Evolutionary conservation across 2,329 filamentous ascomycete species (phyloP).

Genomic region (Neonectria ditissima): DNA sequence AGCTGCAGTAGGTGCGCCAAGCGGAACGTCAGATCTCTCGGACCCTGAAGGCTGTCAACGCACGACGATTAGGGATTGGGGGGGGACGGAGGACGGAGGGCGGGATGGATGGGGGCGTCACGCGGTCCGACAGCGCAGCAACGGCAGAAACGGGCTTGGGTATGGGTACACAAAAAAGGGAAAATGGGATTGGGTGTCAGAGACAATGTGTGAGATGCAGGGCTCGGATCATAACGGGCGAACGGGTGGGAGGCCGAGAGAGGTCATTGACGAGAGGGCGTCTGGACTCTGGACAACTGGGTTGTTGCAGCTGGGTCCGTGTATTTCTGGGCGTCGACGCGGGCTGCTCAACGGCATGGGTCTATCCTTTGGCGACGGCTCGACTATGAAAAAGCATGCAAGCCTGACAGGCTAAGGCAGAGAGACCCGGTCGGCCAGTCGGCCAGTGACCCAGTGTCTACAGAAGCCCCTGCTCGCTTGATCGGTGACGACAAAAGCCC

Average conservation of each 20-base stretch:
- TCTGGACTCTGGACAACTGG: conserved; percentile 15
- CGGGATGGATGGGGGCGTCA: conserved; percentile 39
- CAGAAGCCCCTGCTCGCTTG: conserved; percentile 42
- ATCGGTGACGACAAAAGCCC: conserved; percentile 34
- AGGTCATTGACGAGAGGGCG: conserved; percentile 45
- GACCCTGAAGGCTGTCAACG: conserved; percentile 36
- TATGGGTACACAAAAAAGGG: conserved; percentile 28
- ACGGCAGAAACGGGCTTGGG: conserved; percentile 36
- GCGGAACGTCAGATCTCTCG: conserved; percentile 41
- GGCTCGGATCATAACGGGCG: conserved; percentile 48
- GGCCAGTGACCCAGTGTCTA: too few species aligned
- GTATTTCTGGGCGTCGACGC: conserved; percentile 17
- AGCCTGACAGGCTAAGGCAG: conserved; percentile 41
- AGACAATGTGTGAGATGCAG: conserved; percentile 46
- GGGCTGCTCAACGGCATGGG: conserved; percentile 2
- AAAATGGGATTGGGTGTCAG: conserved; percentile 36
- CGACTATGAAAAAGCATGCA: conserved; percentile 39
- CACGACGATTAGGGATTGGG: conserved; percentile 29
- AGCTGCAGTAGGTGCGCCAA: conserved; percentile 48
- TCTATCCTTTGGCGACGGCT: conserved; percentile 13
- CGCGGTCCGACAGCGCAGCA: conserved; percentile 43
- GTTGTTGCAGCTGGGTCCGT: conserved; percentile 7
- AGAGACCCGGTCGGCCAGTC: conserved; percentile 17
- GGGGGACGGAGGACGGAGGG: conserved; percentile 35
- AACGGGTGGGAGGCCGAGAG: conserved; percentile 48